Conservation (phyloP, 805 yeast species). For the Candida odintsovae region DNA sequence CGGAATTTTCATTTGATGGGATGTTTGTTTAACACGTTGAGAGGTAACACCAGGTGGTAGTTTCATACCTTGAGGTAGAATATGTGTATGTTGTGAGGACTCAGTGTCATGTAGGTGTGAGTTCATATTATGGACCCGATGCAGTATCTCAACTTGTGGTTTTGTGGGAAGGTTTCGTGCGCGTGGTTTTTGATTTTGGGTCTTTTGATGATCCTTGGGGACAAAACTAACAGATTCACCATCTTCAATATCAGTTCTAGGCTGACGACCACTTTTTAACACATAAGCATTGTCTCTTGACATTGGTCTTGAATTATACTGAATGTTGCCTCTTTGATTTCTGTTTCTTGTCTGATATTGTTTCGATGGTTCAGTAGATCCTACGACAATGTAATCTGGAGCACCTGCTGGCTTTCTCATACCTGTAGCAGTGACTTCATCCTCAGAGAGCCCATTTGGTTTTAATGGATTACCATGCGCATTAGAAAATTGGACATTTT, state of each 20-base stretch:
- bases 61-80: neutral
- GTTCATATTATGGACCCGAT: neutral
- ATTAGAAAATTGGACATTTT: neutral
- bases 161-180: neutral
- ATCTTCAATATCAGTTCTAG: conserved; percentile 7
- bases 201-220: neutral
- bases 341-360: neutral
- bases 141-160: neutral
- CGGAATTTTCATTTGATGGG: neutral
- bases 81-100: neutral
- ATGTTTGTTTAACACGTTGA: neutral
- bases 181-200: neutral
- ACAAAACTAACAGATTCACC: conserved; percentile 2
- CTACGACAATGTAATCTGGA: neutral
- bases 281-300: neutral
- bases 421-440: neutral
- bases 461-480: neutral
- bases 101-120: neutral
- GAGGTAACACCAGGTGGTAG: neutral
- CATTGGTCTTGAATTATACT: neutral
- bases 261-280: conserved; percentile 14
- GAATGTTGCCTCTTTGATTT: neutral
- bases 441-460: neutral
- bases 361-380: neutral
- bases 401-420: neutral